Conservation (phyloP, 2,329 filamentous ascomycete genomes). For the Mycosphaerella sp. region DNA sequence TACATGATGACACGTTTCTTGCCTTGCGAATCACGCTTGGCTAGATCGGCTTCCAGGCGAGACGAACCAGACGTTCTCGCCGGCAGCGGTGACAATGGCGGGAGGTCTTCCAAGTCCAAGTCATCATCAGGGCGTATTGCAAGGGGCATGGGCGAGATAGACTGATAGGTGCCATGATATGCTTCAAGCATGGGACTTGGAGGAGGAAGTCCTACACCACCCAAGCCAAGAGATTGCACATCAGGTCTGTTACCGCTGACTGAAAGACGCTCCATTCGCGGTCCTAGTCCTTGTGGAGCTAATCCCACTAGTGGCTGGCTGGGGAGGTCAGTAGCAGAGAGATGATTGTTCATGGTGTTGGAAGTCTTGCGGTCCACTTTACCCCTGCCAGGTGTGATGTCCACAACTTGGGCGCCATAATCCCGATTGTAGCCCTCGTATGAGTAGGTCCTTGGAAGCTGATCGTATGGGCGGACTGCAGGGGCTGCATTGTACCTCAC, state of each 20-base stretch:
- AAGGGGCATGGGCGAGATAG: conserved; percentile 89
- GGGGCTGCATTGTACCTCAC: conserved; percentile 18
- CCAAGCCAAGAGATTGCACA: conserved; percentile 30
- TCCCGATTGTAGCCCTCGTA: conserved; percentile 23
- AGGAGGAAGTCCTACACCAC: conserved; percentile 48
- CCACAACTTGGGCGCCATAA: conserved; percentile 33
- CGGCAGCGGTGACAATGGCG: conserved; percentile 30
- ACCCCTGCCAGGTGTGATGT: conserved; percentile 37
- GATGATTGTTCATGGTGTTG: conserved; percentile 17
- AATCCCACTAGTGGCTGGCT: conserved; percentile 14
- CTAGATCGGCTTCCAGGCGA: conserved; percentile 16
- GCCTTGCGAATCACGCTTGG: conserved; percentile 29
- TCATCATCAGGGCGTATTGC: conserved; percentile 57
- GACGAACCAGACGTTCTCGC: conserved; percentile 25
- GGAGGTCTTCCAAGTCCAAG: conserved; percentile 49
- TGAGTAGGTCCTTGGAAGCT: conserved; percentile 21
- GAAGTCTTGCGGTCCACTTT: conserved; percentile 19
- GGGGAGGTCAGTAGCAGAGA: conserved; percentile 14
- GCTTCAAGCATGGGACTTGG: conserved; percentile 83
- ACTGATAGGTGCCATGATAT: conserved; percentile 90
- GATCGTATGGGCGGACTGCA: conserved; percentile 17
- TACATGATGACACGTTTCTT: conserved; percentile 70
- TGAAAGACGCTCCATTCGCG: conserved; percentile 43
- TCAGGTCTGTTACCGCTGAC: conserved; percentile 44
- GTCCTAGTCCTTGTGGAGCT: conserved; percentile 33